These are phyloP conservation scores for Talaromyces sp. DNA, from an alignment of 2,329 filamentous ascomycete species.

Conservation along the genomic window DNA sequence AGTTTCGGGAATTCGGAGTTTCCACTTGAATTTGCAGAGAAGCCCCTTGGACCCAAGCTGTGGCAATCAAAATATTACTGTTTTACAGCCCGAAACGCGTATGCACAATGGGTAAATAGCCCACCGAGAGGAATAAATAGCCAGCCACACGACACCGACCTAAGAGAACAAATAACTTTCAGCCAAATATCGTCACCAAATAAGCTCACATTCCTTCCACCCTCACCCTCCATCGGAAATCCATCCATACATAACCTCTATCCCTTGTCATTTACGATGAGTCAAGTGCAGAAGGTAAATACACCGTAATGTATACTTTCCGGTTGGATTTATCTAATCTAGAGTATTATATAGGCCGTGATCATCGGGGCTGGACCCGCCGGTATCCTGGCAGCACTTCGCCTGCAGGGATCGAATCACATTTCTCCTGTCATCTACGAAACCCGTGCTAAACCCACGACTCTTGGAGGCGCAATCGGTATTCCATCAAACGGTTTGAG, in stretches of 20 bases:
- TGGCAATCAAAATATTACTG: not conserved
- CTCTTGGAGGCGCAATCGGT: conserved; percentile 24
- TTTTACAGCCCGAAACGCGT: not conserved
- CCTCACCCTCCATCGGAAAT: not conserved
- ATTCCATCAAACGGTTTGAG: conserved; percentile 25
- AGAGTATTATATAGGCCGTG: not conserved
- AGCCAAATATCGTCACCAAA: not conserved
- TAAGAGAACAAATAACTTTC: not conserved
- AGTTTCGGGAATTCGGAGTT: not conserved
- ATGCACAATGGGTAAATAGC: too few relatives aligned
- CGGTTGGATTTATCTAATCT: not conserved
- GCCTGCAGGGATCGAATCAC: not conserved
- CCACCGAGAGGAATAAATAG: not conserved
- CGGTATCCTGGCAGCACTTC: not conserved
- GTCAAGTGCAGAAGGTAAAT: not conserved
- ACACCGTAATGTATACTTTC: not conserved
- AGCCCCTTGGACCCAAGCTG: not conserved
- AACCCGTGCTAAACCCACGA: conserved; percentile 22
- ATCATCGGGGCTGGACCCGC: not conserved
- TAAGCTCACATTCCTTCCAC: not conserved
- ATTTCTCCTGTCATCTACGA: conserved; percentile 22
- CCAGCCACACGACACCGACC: not conserved
- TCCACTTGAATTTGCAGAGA: not conserved
- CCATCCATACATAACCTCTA: not conserved
- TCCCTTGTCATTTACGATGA: not conserved